Conservation (phyloP, 768 basidiomycete genomes). For the Mycena vitilis region DNA sequence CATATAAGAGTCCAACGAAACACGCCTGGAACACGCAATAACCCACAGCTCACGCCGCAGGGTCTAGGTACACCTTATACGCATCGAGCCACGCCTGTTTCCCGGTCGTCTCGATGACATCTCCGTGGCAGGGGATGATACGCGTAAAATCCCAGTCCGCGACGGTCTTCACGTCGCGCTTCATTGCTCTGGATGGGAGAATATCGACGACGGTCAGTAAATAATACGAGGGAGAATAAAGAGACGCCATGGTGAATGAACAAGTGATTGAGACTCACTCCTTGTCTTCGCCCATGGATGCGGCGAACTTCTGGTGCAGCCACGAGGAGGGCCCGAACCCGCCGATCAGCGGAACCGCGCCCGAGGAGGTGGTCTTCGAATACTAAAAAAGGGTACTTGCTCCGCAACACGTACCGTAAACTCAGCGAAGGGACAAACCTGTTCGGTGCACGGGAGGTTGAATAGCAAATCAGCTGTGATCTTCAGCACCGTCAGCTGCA, state of each 20-base stretch:
- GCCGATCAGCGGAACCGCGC: constrained; percentile 41
- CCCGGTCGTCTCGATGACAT: constrained; percentile 63
- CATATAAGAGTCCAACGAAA: not conserved
- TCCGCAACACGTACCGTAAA: not conserved
- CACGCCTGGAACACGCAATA: not conserved
- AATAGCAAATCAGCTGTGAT: constrained; percentile 83
- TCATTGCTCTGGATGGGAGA: constrained; percentile 59
- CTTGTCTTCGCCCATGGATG: constrained; percentile 46
- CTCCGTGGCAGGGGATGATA: constrained; percentile 81
- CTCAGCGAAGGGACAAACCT: constrained; percentile 51
- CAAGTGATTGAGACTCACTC: constrained; percentile 39
- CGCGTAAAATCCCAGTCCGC: constrained; percentile 79
- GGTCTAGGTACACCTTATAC: constrained; percentile 41
- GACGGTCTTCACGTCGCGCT: constrained; percentile 71
- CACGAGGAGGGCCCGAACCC: constrained; percentile 45
- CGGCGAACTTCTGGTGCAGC: constrained; percentile 45
- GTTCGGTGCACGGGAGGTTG: constrained; percentile 85
- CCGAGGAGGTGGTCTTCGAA: constrained; percentile 50
- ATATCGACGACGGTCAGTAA: not conserved
- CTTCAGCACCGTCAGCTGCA: not conserved
- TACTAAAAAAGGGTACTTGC: constrained; percentile 48
- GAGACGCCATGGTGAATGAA: not conserved
- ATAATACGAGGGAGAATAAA: no score
- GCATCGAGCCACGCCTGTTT: constrained; percentile 53
- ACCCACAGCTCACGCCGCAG: not conserved